Evolutionary conservation across 2,329 filamentous ascomycete genomes (phyloP), one percentile per base, ranked within the genome.

Genomic region (Thielaviopsis euricoi): DNA sequence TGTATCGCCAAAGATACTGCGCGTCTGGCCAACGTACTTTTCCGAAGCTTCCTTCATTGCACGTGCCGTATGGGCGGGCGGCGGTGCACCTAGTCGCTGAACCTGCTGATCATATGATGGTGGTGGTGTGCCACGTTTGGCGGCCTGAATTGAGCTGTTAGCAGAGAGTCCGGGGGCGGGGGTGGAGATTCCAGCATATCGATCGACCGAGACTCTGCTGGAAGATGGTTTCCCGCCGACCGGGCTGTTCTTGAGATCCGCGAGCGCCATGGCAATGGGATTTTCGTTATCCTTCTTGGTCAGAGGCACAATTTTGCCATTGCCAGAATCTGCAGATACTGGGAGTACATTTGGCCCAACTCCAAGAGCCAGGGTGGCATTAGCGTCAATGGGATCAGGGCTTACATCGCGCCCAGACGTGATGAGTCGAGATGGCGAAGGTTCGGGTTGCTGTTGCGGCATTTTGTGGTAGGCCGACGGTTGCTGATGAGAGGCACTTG

Each of bases 21-120:
- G 81, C 2, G 87, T 88, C 69, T 96, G 87, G 52, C 83, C 81
- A 22, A 86, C 82, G 66, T 91, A 96, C 69, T 89, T 89, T 65
- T 94, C 86, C 0, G 89, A 93, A 3, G 90, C 88, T 69, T 95
- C 87, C 67, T 95, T 88, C 94, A 98, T 98, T 53, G 93, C 88
- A 62, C 86, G 87, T 3, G 89, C 87, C 0, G 94, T 98, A 61
- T 94, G 89, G 1, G 93, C 93, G 1, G 91, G 89, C 60, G 91
- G 85, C 1, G 93, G 94, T 13, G 91, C 87, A 57, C 89, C 93
- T 3, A 97, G 78, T 60, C 87, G 80, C 67, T 86, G 87, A 52
- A 89, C 78, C 54, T 84, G 80, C 52, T 81, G 80, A 60, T 91
- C 86, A 66, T 96, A 97, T 0, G 87, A 88, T 3, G 91, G 91